Evolutionary conservation across 176 grass and related monocot species (phyloP).

Genomic region (Carex cristatella): DNA sequence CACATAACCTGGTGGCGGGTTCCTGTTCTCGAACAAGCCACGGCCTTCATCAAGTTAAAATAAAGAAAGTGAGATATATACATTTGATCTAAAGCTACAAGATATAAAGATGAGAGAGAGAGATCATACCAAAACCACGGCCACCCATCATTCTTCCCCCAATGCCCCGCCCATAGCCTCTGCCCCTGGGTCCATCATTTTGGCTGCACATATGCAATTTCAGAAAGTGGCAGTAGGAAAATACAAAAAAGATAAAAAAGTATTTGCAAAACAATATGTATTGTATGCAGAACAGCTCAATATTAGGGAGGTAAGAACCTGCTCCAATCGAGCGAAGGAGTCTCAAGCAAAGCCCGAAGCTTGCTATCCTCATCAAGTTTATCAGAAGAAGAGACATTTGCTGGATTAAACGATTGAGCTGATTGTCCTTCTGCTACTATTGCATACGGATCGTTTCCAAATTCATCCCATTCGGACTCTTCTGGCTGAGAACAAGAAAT

Average conservation of each 20-base stretch:
- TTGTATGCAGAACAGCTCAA: neutral
- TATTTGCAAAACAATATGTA: neutral
- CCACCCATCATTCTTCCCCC: constrained; percentile 77
- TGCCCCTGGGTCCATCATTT: constrained; percentile 77
- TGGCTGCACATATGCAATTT: constrained; percentile 48
- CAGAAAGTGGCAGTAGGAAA: neutral
- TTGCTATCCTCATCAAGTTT: constrained; percentile 95
- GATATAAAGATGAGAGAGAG: neutral
- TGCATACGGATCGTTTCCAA: constrained; percentile 80
- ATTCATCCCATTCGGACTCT: constrained; percentile 99
- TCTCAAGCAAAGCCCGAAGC: constrained; percentile 85
- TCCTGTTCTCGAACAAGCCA: constrained; percentile 55
- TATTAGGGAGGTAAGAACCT: constrained; percentile 6
- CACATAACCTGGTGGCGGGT: constrained; percentile 88
- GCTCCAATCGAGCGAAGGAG: constrained; percentile 68
- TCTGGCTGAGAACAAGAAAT: constrained; percentile 64
- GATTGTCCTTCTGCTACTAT: constrained; percentile 43
- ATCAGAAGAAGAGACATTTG: constrained; percentile 40
- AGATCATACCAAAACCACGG: constrained; percentile 85
- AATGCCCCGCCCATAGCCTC: constrained; percentile 81
- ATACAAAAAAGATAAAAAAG: neutral
- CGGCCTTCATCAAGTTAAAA: constrained; percentile 52
- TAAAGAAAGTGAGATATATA: constrained; percentile 20
- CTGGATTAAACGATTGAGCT: constrained; percentile 47
- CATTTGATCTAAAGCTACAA: constrained; percentile 6